Evolutionary conservation across 2,329 filamentous ascomycete species (phyloP), one percentile per base, ranked within the genome.

Genomic region (Coccinonectria pachysandricola): DNA sequence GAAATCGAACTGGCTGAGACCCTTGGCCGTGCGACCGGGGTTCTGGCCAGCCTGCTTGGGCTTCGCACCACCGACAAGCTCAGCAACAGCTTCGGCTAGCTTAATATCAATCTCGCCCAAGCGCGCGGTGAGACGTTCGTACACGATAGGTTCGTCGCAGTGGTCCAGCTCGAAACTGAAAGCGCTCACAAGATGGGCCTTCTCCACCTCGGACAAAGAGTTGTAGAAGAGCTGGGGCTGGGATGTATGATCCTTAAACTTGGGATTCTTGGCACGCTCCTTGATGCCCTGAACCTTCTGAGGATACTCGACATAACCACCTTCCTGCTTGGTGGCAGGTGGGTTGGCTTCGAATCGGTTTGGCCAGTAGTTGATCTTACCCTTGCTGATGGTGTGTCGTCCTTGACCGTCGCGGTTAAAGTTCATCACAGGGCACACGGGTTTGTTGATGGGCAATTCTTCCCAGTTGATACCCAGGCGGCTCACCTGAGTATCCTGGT

Each of bases 181-280:
- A 0, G 76, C 79, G 41, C 82, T 77, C 51, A 79, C 62, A 11
- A 84, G 45, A 45, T 82, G 77, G 36, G 80, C 69, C 54, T 80
- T 75, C 53, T 88, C 83, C 4, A 72, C 59, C 0, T 65, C 56
- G 0, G 72, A 71, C 39, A 88, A 54, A 10, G 79, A 86, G 60
- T 88, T 88, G 60, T 75, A 88, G 60, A 91, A 91, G 2, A 88
- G 61, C 48, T 87, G 80, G 0, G 83, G 81, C 50, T 91, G 83
- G 25, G 69, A 76, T 54, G 71, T 72, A 49, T 88, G 80, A 35
- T 91, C 81, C 37, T 65, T 68, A 63, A 88, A 88, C 57, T 88
- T 88, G 40, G 65, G 65, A 37, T 74, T 80, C 46, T 71, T 64
- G 5, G 76, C 60, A 8, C 83, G 73, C 11, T 66, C 59, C 59